These are phyloP conservation scores for Halophytophthora polymorphica DNA, from an alignment of 352 stramenopile species.

Conservation along the genomic window DNA sequence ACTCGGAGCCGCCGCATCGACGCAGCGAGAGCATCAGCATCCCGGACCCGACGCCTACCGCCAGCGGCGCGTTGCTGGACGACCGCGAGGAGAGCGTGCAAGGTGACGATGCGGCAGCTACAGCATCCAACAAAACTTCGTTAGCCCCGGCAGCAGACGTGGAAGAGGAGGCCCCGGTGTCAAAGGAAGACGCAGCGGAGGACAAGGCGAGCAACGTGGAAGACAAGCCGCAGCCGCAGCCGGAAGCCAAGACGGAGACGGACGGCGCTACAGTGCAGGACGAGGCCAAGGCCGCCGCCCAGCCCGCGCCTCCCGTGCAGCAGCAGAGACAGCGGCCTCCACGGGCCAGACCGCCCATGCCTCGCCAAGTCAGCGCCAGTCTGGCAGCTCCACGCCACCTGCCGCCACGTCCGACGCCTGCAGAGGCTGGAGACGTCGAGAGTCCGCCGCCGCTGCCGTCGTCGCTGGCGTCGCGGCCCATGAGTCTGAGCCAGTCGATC, in stretches of 20 bases:
- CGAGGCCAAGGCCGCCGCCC: no score
- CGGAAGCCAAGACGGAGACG: no score
- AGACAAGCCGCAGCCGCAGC: no score
- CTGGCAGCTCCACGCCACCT: constrained; percentile 20
- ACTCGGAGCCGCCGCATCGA: constrained; percentile 8
- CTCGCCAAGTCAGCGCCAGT: constrained; percentile 22
- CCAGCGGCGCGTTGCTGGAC: constrained; percentile 22
- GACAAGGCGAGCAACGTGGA: not conserved
- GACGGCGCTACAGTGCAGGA: no score
- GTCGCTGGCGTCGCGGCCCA: constrained; percentile 57
- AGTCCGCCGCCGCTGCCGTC: constrained; percentile 46
- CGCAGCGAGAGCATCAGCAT: constrained; percentile 65
- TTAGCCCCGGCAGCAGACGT: no score
- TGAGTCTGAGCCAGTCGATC: constrained; percentile 84
- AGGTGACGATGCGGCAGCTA: no score
- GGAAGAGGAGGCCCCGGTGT: constrained; percentile 1
- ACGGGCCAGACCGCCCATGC: constrained; percentile 12
- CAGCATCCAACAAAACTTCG: no score
- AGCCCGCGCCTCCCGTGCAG: constrained; percentile 6
- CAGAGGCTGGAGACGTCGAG: constrained; percentile 15
- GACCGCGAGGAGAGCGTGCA: constrained; percentile 9
- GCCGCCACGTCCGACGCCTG: constrained; percentile 12
- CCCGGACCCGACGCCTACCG: constrained; percentile 29
- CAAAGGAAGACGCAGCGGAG: constrained; percentile 1
- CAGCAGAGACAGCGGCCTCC: constrained; percentile 9